Evolutionary conservation across 768 basidiomycete genomes (phyloP), one percentile per base, ranked within the genome.

Genomic region (Mycena sanguinolenta): DNA sequence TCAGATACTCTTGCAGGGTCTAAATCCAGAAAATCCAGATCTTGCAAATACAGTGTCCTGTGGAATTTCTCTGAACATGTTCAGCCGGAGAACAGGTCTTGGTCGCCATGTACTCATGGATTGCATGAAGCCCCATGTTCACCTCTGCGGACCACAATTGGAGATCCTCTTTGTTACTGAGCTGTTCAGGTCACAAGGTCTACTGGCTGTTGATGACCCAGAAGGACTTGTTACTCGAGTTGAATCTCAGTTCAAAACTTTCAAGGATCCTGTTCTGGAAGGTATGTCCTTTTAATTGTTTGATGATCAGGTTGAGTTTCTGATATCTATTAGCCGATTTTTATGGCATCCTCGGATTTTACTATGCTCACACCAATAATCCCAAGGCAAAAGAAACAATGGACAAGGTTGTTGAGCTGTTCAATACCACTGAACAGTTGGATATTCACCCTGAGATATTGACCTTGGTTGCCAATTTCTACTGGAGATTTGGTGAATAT

Each of bases 241-340:
- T 8, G 13, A 17, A 27, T 17, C 38, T 25, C 58, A 58, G 23
- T 58, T 58, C 16, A 9, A n/a, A 12, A 5, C 21, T 25, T 50
- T 61, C 14, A 30, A 32, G n/a, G 49, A 61, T 30, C 44, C 60
- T 32, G 27, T 61, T 21, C 30, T 61, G 0, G 42, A 61, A n/a
- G 16, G 42, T 61, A 44, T 25, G 60, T 32, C 19, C 4, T 9
- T 27, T 50, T 12, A 12, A 30, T 49, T 1, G n/a, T 9, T n/a
- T 8, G n/a, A 49, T 49, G n/a, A 23, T 12, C 16, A 13, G 10
- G 7, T 23, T 28, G 27, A n/a, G n/a, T 49, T 23, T 17, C 46
- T 44, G 10, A 23, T 12, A 32, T 61, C 23, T 9, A 32, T 9
- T 12, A 46, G 46, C 23, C 36, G 14, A 58, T 8, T 42, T 38